phyloP scores from a whole-genome alignment of 2,329 filamentous ascomycete species.

The Pseudocercospora vitis region DNA sequence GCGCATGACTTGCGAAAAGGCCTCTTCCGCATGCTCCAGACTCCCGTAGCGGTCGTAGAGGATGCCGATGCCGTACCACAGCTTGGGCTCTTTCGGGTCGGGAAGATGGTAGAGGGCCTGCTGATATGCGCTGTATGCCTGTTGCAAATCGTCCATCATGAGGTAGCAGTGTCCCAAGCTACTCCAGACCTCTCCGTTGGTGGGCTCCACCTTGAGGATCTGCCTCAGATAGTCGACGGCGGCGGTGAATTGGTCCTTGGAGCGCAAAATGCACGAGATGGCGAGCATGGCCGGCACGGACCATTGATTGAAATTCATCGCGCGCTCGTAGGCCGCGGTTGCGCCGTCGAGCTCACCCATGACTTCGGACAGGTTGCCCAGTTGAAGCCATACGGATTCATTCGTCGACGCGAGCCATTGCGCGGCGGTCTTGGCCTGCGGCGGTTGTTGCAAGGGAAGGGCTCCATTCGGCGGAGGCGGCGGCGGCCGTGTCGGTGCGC shows the following conservation, averaged over 20 bases:
- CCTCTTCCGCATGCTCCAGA: conserved; percentile 94
- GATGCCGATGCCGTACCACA: conserved; percentile 99
- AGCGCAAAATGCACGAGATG: conserved; percentile 86
- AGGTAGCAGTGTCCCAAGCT: conserved; percentile 96
- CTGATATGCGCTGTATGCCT: conserved; percentile 95
- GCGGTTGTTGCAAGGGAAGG: conserved; percentile 46
- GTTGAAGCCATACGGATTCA: conserved; percentile 86
- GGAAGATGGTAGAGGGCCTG: conserved; percentile 89
- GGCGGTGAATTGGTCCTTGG: conserved; percentile 88
- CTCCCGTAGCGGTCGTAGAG: conserved; percentile 96
- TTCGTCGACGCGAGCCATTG: conserved; percentile 78
- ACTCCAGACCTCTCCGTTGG: conserved; percentile 94
- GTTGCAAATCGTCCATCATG: conserved; percentile 98
- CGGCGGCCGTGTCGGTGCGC: conserved; percentile 63
- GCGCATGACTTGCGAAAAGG: conserved; percentile 97
- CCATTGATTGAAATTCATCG: conserved; percentile 80
- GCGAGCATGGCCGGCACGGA: conserved; percentile 91
- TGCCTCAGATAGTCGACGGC: conserved; percentile 90
- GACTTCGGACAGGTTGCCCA: conserved; percentile 83
- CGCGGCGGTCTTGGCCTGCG: conserved; percentile 63
- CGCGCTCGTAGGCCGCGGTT: conserved; percentile 86
- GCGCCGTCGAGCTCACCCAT: conserved; percentile 87
- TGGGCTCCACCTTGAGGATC: conserved; percentile 83
- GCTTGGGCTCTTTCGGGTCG: conserved; percentile 95
- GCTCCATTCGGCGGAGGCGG: conserved; percentile 59